These are phyloP conservation scores for Botryotinia convoluta DNA, from an alignment of 2,329 filamentous ascomycete species.

Conservation along the genomic window DNA sequence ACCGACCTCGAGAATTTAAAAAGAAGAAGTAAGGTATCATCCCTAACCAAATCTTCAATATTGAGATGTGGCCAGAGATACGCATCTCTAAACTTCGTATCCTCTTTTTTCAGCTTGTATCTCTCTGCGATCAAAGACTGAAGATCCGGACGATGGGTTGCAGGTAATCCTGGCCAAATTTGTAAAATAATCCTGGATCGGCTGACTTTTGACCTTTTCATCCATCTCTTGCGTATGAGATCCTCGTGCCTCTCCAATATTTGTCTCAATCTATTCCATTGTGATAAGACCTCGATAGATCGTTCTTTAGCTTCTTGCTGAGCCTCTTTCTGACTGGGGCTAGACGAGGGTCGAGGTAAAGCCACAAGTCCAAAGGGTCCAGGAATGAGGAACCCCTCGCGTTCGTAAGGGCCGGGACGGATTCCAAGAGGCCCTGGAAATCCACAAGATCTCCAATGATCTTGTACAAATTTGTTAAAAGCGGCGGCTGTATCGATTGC, in stretches of 20 bases:
- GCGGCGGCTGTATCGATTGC: too few relatives aligned
- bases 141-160: slow-evolving; percentile 51
- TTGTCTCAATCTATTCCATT: slow-evolving; percentile 22
- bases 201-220: slow-evolving; percentile 50
- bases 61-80: slow-evolving; percentile 57
- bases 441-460: too few relatives aligned
- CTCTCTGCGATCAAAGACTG: slow-evolving; percentile 36
- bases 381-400: too few relatives aligned
- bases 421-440: too few relatives aligned
- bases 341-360: too few relatives aligned
- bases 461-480: too few relatives aligned
- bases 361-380: too few relatives aligned
- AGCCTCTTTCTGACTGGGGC: slow-evolving; percentile 13
- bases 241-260: slow-evolving; percentile 52
- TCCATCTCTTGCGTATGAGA: slow-evolving; percentile 53
- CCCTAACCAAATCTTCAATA: slow-evolving; percentile 50
- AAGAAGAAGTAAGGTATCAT: slow-evolving; percentile 46
- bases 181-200: slow-evolving; percentile 46
- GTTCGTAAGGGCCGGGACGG: too few relatives aligned
- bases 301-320: slow-evolving; percentile 22
- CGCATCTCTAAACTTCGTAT: slow-evolving; percentile 36
- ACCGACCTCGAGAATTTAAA: slow-evolving; percentile 53
- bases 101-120: slow-evolving; percentile 20
- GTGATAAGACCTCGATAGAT: slow-evolving; percentile 18
- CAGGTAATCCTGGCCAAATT: slow-evolving; percentile 51